Conservation (phyloP, 1,139 yeast species). For the Trichomonascaceae sp. region DNA sequence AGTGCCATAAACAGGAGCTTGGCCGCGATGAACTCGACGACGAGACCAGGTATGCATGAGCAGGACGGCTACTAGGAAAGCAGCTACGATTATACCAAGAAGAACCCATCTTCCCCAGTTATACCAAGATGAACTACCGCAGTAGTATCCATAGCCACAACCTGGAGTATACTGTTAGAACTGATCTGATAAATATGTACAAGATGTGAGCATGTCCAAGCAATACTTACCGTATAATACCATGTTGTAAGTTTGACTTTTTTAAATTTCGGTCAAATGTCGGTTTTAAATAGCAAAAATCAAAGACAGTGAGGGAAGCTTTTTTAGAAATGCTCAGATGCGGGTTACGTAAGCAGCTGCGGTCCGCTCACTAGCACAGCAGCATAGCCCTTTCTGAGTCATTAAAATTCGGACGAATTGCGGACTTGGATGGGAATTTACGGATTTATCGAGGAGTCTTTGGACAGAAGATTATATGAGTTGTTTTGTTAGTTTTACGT, state of each 20-base stretch:
- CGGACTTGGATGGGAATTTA: neutral
- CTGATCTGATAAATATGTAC: no score
- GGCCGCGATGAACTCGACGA: slow-evolving; percentile 54
- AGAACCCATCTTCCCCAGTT: slow-evolving; percentile 46
- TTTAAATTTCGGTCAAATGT: neutral
- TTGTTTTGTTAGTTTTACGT: neutral
- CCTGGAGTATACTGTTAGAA: neutral
- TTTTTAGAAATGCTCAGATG: neutral
- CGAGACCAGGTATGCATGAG: slow-evolving; percentile 44
- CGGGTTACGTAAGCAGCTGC: neutral
- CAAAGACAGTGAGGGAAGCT: neutral
- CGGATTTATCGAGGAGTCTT: neutral
- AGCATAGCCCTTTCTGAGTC: neutral
- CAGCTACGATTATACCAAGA: slow-evolving; percentile 42
- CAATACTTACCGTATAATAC: neutral
- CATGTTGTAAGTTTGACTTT: neutral
- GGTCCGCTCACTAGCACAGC: neutral
- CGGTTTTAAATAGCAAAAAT: neutral
- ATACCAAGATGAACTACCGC: slow-evolving; percentile 23
- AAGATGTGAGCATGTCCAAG: no score
- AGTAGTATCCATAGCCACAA: neutral
- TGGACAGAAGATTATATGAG: neutral
- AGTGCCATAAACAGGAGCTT: slow-evolving; percentile 71
- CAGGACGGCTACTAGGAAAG: slow-evolving; percentile 45
- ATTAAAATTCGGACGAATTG: neutral